Evolutionary conservation across 345 rosid genomes (phyloP).

Genomic region (sweet orange (Citrus sinensis)): DVS_A1.0 CM039168.1:24988001-24988500

Average conservation of each 20-base stretch:
- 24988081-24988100: constrained; percentile 43
- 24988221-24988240: constrained; percentile 30
- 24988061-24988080: constrained; percentile 52
- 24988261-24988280: constrained; percentile 35
- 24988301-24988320: constrained; percentile 47
- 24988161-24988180: constrained; percentile 23
- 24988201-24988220: constrained; percentile 39
- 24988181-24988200: constrained; percentile 35
- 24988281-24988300: constrained; percentile 40
- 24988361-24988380: constrained; percentile 6
- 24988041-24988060: constrained; percentile 16
- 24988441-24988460: not conserved
- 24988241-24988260: constrained; percentile 36
- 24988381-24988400: not conserved
- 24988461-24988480: not conserved
- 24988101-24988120: constrained; percentile 30
- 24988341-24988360: constrained; percentile 35
- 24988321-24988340: constrained; percentile 42
- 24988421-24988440: not conserved
- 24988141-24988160: constrained; percentile 32
- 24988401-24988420: not conserved
- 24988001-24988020: constrained; percentile 46
- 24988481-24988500: not conserved
- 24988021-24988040: constrained; percentile 28
- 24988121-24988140: constrained; percentile 41